phyloP scores from a whole-genome alignment of 805 yeast genomes.

The Spathaspora passalidarum region DNA sequence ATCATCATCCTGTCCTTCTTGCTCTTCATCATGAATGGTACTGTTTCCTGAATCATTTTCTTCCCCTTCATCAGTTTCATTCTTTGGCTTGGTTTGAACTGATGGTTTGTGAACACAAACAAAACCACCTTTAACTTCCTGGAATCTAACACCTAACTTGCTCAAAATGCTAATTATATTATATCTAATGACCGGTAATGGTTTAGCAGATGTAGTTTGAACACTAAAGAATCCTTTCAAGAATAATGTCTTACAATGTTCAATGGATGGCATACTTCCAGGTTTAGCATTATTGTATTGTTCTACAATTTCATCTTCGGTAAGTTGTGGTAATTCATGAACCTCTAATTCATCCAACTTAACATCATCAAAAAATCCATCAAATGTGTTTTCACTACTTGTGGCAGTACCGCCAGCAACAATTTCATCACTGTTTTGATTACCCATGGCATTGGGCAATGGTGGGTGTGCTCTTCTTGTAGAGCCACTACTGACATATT shows the following conservation, averaged over 20 bases:
- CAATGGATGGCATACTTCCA: constrained; percentile 90
- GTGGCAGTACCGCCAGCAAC: constrained; percentile 18
- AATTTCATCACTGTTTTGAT: constrained; percentile 45
- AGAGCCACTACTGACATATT: constrained; percentile 20
- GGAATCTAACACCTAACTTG: constrained; percentile 73
- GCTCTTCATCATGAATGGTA: constrained; percentile 5
- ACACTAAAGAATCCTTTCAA: constrained; percentile 92
- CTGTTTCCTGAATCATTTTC: constrained; percentile 4
- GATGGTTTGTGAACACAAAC: constrained; percentile 71
- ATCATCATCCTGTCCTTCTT: constrained; percentile 18
- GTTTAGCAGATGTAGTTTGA: constrained; percentile 91
- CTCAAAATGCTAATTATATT: constrained; percentile 77
- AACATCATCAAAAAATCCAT: constrained; percentile 59
- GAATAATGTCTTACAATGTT: constrained; percentile 85
- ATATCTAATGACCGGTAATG: constrained; percentile 82
- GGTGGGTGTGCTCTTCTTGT: constrained; percentile 33
- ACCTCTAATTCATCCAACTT: constrained; percentile 38
- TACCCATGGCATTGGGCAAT: constrained; percentile 39
- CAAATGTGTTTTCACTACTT: constrained; percentile 30
- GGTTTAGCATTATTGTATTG: constrained; percentile 56
- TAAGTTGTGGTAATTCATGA: constrained; percentile 31
- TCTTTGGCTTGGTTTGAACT: constrained; percentile 10
- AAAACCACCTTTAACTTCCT: constrained; percentile 93
- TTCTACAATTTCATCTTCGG: constrained; percentile 40
- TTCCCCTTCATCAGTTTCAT: constrained; percentile 1